Conservation (phyloP, 768 basidiomycete species). For the Hygrocybe coccinea region DNA sequence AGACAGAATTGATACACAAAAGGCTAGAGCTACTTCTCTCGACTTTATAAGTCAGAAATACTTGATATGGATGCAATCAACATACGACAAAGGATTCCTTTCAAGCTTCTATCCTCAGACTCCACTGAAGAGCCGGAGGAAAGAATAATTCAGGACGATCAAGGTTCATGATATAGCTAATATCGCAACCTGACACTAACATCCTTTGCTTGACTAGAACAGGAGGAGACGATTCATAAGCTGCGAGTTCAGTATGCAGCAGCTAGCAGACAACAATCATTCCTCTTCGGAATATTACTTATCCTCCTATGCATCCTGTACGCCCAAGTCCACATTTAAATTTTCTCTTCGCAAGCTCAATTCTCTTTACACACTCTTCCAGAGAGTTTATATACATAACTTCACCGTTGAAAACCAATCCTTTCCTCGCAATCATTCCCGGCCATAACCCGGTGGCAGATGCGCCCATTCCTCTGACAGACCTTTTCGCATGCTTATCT, state of each 20-base stretch:
- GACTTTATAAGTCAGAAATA: no score
- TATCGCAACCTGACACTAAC: neutral
- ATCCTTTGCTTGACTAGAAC: slow-evolving; percentile 40
- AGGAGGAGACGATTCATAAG: slow-evolving; percentile 51
- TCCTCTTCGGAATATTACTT: slow-evolving; percentile 39
- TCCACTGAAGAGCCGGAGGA: neutral
- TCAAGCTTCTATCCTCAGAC: slow-evolving; percentile 5
- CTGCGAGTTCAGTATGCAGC: slow-evolving; percentile 42
- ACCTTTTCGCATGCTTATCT: slow-evolving; percentile 44
- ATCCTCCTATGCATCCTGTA: slow-evolving; percentile 46
- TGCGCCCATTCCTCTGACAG: slow-evolving; percentile 41
- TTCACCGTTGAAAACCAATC: slow-evolving; percentile 40
- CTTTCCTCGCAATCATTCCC: slow-evolving; percentile 44
- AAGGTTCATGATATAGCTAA: slow-evolving; percentile 6
- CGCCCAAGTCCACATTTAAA: slow-evolving; percentile 16
- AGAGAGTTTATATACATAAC: slow-evolving; percentile 50
- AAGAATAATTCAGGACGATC: slow-evolving; percentile 11
- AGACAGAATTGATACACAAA: no score
- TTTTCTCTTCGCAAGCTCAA: slow-evolving; percentile 4
- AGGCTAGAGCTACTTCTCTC: no score
- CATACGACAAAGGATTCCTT: slow-evolving; percentile 9
- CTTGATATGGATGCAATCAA: neutral
- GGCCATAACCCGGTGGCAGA: slow-evolving; percentile 12
- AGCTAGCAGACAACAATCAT: slow-evolving; percentile 39
- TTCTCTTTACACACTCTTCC: slow-evolving; percentile 4